Percentiles rank a stretch among this genome's conserved stretches.
phyloP scores from a whole-genome alignment of 768 basidiomycete species.

The Scleroderma citrinum region DNA sequence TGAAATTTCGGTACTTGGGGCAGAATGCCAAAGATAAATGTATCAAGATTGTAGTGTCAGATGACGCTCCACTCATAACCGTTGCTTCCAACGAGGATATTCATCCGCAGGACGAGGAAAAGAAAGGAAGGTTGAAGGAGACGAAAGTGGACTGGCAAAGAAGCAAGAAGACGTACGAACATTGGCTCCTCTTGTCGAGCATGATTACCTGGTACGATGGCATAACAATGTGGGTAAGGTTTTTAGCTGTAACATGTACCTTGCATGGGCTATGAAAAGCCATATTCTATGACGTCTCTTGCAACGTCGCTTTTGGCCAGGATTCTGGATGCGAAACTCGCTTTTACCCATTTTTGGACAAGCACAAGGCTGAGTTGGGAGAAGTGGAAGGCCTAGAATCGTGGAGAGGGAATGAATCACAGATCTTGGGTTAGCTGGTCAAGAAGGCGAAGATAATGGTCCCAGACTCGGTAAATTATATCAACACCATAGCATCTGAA shows the following conservation, averaged over 20 bases:
- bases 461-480: constrained; percentile 57
- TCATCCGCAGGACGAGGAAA: constrained; percentile 52
- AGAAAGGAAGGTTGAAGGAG: constrained; percentile 62
- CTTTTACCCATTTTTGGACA: constrained; percentile 72
- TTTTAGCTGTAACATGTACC: not conserved
- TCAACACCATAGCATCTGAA: no score
- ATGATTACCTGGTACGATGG: constrained; percentile 50
- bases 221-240: not conserved
- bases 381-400: constrained; percentile 53
- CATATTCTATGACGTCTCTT: constrained; percentile 45
- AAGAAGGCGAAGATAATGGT: constrained; percentile 56
- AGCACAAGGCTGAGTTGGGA: constrained; percentile 48
- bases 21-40: constrained; percentile 90
- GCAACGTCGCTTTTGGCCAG: constrained; percentile 61
- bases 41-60: constrained; percentile 78
- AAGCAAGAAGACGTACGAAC: constrained; percentile 57
- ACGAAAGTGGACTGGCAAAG: constrained; percentile 59
- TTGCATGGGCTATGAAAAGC: constrained; percentile 51
- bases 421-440: constrained; percentile 49
- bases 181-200: constrained; percentile 62
- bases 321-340: constrained; percentile 78
- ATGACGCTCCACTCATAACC: constrained; percentile 77
- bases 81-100: constrained; percentile 74
- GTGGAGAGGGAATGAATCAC: constrained; percentile 60
- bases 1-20: constrained; percentile 87